Conservation (phyloP, 169 alveolate genomes). For the Theileria parva region DNA sequence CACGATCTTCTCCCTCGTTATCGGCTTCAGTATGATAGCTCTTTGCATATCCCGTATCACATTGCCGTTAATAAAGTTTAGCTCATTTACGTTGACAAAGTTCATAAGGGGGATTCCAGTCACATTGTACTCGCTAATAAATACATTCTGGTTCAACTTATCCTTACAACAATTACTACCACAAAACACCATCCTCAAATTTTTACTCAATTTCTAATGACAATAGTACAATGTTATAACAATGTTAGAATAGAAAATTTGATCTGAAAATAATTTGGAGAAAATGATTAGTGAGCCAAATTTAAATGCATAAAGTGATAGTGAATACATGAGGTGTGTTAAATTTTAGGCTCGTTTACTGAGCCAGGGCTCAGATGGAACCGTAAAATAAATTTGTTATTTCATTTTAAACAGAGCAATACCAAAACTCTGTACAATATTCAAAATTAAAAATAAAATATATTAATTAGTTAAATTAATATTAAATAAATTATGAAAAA, state of each 20-base stretch:
- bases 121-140: constrained; percentile 5
- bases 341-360: constrained; percentile 82
- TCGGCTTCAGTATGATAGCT: constrained; percentile 74
- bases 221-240: too few relatives aligned
- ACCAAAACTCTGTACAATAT: too few relatives aligned
- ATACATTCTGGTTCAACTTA: neutral
- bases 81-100: constrained; percentile 11
- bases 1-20: constrained; percentile 84
- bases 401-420: too few relatives aligned
- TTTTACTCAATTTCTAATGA: too few relatives aligned
- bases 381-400: neutral
- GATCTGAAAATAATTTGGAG: too few relatives aligned
- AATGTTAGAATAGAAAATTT: too few relatives aligned
- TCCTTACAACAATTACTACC: neutral
- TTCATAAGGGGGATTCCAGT: constrained; percentile 23
- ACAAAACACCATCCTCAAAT: neutral
- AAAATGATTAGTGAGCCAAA: too few relatives aligned
- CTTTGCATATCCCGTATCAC: constrained; percentile 38
- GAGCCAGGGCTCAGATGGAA: constrained; percentile 49
- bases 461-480: constrained; percentile 1
- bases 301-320: too few relatives aligned
- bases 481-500: too few relatives aligned
- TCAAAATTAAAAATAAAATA: neutral
- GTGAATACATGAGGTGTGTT: constrained; percentile 67
- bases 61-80: neutral